Evolutionary conservation across 2,329 filamentous ascomycete genomes (phyloP), one percentile per base, ranked within the genome.

Genomic region (Colletotrichum tamarilloi): DNA sequence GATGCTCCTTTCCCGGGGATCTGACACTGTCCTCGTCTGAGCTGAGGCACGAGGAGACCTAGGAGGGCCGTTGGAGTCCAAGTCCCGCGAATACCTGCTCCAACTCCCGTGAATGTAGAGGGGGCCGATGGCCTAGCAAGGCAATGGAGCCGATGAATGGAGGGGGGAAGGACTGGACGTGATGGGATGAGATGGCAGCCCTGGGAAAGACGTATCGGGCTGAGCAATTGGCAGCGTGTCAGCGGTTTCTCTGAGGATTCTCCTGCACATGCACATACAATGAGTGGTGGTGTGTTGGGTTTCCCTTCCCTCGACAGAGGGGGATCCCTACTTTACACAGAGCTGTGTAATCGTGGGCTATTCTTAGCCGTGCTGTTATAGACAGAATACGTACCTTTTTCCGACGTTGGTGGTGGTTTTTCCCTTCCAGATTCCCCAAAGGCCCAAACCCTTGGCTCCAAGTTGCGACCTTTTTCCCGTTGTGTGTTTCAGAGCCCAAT

Each of bases 1-100:
- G 57, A 56, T 68, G 9, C 38, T 24, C 12, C 59, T 19, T 22
- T 49, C 5, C 35, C 26, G 4, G 28, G 11, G 46, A 55, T 59
- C 66, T 60, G 69, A 69, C 59, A 69, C 69, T 38, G 65, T 59
- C 38, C 69, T 52, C 59, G 69, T 72, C 66, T 72, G 69, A 59
- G 69, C 65, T 55, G 69, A 58, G 49, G 57, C 68, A 67, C 58
- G 28, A 38, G 53, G 57, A 52, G 38, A 52, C 32, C 32, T 35
- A 52, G 38, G 35, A 24, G 46, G n/a, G 26, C 69, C 49, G 57
- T 72, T 72, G 22, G 56, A 62, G 35, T 72, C 52, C 28, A 62
- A 26, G 22, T 56, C 35, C 16, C 32, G 11, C 38, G 56, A 55
- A 30, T 46, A 26, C 22, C 24, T 14, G 32, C 14, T 49, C 14